phyloP scores from a whole-genome alignment of 495 filamentous ascomycete genomes.

The Saxophila tyrrhenica region DNA sequence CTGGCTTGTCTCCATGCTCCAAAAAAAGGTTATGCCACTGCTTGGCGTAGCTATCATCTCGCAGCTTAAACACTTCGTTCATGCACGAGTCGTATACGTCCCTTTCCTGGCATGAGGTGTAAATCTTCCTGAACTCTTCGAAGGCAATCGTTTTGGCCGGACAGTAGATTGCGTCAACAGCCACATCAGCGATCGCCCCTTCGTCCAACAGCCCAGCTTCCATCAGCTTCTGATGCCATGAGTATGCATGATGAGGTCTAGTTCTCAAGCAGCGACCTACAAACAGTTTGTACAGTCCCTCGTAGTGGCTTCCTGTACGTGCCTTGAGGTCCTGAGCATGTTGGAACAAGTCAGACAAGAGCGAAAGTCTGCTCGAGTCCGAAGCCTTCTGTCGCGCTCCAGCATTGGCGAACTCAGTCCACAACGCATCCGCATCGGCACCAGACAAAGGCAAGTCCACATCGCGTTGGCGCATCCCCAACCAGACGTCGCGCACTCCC shows the following conservation, averaged over 20 bases:
- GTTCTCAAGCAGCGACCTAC: constrained; percentile 1
- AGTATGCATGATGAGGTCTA: constrained; percentile 3
- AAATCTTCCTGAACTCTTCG: constrained; percentile 40
- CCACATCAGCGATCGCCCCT: constrained; percentile 21
- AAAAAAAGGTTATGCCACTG: constrained; percentile 50
- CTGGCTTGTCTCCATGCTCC: constrained; percentile 40
- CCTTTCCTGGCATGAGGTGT: constrained; percentile 31
- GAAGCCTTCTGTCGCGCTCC: constrained; percentile 25
- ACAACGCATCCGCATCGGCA: constrained; percentile 41
- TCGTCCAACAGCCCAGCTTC: constrained; percentile 5
- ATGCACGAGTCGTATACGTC: constrained; percentile 52
- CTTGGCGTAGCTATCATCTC: constrained; percentile 39
- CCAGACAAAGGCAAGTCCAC: constrained; percentile 40
- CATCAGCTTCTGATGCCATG: constrained; percentile 19
- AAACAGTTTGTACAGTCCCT: constrained; percentile 24
- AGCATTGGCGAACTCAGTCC: constrained; percentile 43
- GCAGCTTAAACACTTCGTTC: constrained; percentile 40
- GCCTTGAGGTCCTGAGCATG: neutral
- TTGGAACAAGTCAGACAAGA: neutral
- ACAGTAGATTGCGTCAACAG: constrained; percentile 23
- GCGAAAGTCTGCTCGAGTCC: neutral
- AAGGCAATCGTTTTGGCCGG: constrained; percentile 28
- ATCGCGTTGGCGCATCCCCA: constrained; percentile 40
- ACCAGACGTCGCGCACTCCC: constrained; percentile 53
- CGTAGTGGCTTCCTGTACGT: neutral